Percentiles rank a stretch among this genome's conserved stretches.
phyloP scores from a whole-genome alignment of 257 asterid genomes.

The Gardenia jasminoides region DNA sequence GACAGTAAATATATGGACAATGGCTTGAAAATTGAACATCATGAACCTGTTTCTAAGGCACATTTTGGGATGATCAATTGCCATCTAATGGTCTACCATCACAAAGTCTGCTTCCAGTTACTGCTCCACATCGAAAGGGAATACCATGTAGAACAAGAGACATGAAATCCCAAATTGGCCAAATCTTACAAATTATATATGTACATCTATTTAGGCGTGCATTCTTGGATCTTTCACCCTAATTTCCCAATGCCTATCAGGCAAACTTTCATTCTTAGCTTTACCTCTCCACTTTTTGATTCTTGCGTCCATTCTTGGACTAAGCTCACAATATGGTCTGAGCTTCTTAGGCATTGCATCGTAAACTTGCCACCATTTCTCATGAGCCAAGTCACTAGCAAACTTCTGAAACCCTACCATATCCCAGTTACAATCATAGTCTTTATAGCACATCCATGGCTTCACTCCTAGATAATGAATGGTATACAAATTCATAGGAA shows the following conservation, averaged over 20 bases:
- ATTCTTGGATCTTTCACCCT: constrained; percentile 33
- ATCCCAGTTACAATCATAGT: constrained; percentile 83
- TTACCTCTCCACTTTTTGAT: constrained; percentile 29
- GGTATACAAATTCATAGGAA: constrained; percentile 40
- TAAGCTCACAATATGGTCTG: constrained; percentile 42
- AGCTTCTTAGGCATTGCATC: constrained; percentile 48
- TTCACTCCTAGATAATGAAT: constrained; percentile 78
- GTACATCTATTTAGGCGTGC: background rate
- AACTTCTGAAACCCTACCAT: constrained; percentile 31
- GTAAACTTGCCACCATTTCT: constrained; percentile 69
- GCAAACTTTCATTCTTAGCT: constrained; percentile 25
- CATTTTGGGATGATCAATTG: too few relatives aligned
- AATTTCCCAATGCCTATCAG: constrained; percentile 43
- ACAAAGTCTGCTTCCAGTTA: too few relatives aligned
- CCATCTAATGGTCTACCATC: too few relatives aligned
- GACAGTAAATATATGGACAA: too few relatives aligned
- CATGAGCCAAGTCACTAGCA: constrained; percentile 64
- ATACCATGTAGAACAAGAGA: too few relatives aligned
- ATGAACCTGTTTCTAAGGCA: too few relatives aligned
- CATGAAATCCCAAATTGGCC: background rate
- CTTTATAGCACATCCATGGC: constrained; percentile 83
- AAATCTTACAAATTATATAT: background rate
- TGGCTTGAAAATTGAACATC: too few relatives aligned
- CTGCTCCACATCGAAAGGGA: too few relatives aligned
- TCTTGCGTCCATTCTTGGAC: constrained; percentile 25